Conservation (phyloP, 345 rosid genomes). For the Theobroma cacao region DNA sequence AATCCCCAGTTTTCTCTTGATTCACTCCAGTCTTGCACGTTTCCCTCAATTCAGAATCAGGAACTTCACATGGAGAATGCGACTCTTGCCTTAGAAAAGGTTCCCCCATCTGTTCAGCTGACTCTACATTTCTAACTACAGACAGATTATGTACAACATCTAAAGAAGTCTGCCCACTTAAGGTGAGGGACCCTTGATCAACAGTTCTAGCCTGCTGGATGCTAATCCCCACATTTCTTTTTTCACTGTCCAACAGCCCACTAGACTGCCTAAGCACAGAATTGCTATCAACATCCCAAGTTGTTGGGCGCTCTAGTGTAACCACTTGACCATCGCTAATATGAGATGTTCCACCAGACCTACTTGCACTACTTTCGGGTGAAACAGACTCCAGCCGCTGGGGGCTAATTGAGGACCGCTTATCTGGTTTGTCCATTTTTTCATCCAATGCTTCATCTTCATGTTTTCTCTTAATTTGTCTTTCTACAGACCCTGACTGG, state of each 20-base stretch:
- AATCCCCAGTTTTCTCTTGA: conserved; percentile 22
- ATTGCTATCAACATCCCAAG: conserved; percentile 23
- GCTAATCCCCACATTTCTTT: conserved; percentile 9
- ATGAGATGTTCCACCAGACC: conserved; percentile 40
- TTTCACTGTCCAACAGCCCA: conserved; percentile 28
- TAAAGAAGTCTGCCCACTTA: conserved; percentile 24
- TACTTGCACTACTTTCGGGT: conserved; percentile 37
- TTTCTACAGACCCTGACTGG: conserved; percentile 39
- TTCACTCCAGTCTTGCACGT: conserved; percentile 22
- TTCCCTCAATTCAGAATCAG: conserved; percentile 22
- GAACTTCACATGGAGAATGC: conserved; percentile 35
- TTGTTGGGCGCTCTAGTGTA: conserved; percentile 21
- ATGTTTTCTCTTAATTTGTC: conserved; percentile 45
- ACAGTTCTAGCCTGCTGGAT: conserved; percentile 20
- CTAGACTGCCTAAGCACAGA: conserved; percentile 18
- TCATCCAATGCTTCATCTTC: conserved; percentile 39
- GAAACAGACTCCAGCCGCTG: conserved; percentile 40
- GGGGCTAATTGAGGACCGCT: conserved; percentile 49
- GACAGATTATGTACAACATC: conserved; percentile 26
- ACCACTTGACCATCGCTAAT: conserved; percentile 26
- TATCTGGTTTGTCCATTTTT: conserved; percentile 43
- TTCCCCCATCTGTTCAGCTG: conserved; percentile 28
- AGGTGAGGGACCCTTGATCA: conserved; percentile 17
- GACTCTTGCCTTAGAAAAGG: conserved; percentile 10
- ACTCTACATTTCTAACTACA: conserved; percentile 31